A percentile compares a stretch with the other conserved stretches of the same genome.
phyloP scores from a whole-genome alignment of 352 stramenopile species.

The Pelagophyceae sp. region DNA sequence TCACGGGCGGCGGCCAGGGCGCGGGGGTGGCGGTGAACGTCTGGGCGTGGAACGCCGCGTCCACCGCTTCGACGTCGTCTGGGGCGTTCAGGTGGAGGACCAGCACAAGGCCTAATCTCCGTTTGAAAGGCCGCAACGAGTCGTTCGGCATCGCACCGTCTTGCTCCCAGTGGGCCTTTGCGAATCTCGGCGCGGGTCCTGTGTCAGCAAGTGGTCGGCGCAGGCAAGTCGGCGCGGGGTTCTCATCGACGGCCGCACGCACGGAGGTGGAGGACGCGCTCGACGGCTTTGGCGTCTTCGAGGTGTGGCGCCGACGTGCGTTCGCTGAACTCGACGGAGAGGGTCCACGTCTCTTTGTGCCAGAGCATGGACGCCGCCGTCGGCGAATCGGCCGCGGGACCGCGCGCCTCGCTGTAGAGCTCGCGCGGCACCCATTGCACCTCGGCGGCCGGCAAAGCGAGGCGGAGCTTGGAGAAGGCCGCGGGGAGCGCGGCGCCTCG shows the following conservation, averaged over 20 bases:
- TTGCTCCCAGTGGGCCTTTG: neutral
- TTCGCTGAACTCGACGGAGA: neutral
- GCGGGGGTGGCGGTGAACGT: neutral
- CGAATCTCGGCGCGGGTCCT: too few relatives aligned
- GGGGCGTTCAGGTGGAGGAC: neutral
- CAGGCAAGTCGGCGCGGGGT: too few relatives aligned
- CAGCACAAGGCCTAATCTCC: too few relatives aligned
- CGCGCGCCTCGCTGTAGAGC: neutral
- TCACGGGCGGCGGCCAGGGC: constrained; percentile 2
- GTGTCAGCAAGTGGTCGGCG: too few relatives aligned
- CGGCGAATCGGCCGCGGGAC: neutral
- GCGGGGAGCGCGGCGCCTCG: too few relatives aligned
- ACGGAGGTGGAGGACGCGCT: neutral
- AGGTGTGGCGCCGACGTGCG: neutral
- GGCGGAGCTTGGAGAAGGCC: neutral
- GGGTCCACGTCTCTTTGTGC: neutral
- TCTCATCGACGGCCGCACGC: too few relatives aligned
- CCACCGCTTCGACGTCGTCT: neutral
- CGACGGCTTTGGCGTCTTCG: neutral
- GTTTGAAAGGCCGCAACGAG: too few relatives aligned
- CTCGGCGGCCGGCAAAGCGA: neutral
- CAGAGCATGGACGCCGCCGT: neutral
- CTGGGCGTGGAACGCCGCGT: neutral
- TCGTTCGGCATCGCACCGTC: neutral
- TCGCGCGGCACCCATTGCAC: neutral